Evolutionary conservation across 805 yeast genomes (phyloP).

Genomic region (Kluyveromyces aestuarii): DNA sequence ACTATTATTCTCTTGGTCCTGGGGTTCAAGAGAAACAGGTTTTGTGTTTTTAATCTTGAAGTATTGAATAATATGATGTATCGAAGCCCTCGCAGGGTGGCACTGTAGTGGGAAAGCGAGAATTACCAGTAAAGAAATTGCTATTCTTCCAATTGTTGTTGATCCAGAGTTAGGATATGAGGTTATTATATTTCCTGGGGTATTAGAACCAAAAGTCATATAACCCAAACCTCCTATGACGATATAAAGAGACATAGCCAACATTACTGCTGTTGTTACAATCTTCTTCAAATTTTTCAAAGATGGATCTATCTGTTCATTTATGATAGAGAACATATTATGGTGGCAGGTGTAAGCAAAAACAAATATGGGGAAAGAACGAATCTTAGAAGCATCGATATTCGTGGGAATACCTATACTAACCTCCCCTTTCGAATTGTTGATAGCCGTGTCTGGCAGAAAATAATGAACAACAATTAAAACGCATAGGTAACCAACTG

Average conservation of each 20-base stretch:
- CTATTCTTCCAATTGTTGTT: constrained; percentile 72
- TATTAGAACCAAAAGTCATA: constrained; percentile 74
- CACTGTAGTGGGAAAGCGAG: constrained; percentile 85
- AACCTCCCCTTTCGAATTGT: constrained; percentile 39
- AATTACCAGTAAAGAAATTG: constrained; percentile 71
- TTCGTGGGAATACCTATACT: constrained; percentile 39
- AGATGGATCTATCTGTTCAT: constrained; percentile 59
- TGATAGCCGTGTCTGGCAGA: constrained; percentile 16
- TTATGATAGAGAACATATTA: constrained; percentile 82
- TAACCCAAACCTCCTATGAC: constrained; percentile 78
- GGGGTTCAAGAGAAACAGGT: neutral
- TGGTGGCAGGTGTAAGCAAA: constrained; percentile 96
- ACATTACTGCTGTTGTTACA: constrained; percentile 43
- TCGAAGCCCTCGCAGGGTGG: constrained; percentile 82
- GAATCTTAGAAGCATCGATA: constrained; percentile 37
- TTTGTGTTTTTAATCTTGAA: constrained; percentile 11
- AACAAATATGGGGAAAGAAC: constrained; percentile 82
- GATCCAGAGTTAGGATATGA: constrained; percentile 58
- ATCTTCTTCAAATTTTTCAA: constrained; percentile 38
- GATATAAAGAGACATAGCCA: constrained; percentile 55
- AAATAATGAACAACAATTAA: constrained; percentile 67
- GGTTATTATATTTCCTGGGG: constrained; percentile 69
- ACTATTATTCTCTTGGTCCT: constrained; percentile 3
- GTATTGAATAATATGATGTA: constrained; percentile 60
- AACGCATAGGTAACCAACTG: constrained; percentile 68